These are phyloP conservation scores for Epichloe sp. DNA, from an alignment of 2,329 filamentous ascomycete genomes.

Conservation along the genomic window DNA sequence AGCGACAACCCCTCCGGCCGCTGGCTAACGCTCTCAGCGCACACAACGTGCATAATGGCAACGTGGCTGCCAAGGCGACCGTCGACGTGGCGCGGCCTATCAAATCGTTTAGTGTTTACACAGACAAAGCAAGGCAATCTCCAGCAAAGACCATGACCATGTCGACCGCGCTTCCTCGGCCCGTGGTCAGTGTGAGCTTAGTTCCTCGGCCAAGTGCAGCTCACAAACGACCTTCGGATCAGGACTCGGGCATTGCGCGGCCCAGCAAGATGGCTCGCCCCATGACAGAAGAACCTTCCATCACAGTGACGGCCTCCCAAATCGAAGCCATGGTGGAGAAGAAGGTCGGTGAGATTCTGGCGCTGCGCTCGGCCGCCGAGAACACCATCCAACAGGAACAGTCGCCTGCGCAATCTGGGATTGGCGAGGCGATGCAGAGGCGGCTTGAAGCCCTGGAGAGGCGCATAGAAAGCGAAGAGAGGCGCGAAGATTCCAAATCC, in stretches of 20 bases:
- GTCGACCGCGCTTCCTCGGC: constrained; percentile 21
- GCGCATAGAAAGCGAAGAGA: constrained; percentile 56
- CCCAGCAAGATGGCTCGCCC: constrained; percentile 35
- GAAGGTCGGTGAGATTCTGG: constrained; percentile 80
- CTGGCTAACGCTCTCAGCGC: constrained; percentile 64
- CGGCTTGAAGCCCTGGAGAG: constrained; percentile 75
- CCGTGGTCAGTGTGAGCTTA: constrained; percentile 16
- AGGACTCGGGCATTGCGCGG: constrained; percentile 23
- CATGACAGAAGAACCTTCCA: constrained; percentile 17
- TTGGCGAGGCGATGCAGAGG: constrained; percentile 67
- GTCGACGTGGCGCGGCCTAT: constrained; percentile 51
- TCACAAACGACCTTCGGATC: constrained; percentile 31
- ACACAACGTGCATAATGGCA: constrained; percentile 57
- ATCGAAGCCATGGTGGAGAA: constrained; percentile 89
- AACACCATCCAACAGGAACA: constrained; percentile 19
- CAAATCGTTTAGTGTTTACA: constrained; percentile 80
- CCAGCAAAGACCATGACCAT: not conserved
- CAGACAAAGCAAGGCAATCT: constrained; percentile 47
- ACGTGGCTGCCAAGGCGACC: constrained; percentile 26
- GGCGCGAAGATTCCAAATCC: constrained; percentile 55
- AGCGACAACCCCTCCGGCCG: constrained; percentile 67
- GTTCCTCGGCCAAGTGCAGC: constrained; percentile 6
- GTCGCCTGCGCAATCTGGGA: constrained; percentile 29
- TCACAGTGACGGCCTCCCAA: constrained; percentile 52
- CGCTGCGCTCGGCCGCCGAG: constrained; percentile 48